Evolutionary conservation across 148 eudicot genomes (phyloP), one percentile per base, ranked within the genome.

Genomic region (Spergularia marina): DNA sequence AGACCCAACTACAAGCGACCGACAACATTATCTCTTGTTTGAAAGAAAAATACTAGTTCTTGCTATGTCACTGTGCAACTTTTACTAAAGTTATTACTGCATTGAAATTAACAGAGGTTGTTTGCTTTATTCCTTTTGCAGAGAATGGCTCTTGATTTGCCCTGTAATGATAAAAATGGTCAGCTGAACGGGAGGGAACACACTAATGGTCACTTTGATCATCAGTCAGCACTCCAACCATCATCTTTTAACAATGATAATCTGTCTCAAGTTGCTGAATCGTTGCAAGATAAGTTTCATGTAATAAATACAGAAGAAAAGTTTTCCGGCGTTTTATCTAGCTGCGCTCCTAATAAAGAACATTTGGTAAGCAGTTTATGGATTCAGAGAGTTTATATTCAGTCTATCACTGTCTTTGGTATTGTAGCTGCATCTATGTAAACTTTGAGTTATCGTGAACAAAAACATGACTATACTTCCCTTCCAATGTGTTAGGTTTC

Each of bases 131-230:
- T 5, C 58, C 56, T 39, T 74, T 59, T 72, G 67, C 78, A 85
- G 85, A 75, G 65, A 51, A 72, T 73, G 55, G 84, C 82, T 72
- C 70, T 58, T 36, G 73, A 78, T 72, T 72, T 59, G 41, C 47
- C 74, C 55, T 53, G 75, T 0, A 58, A 30, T 49, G 53, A 68
- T 6, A 79, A 69, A 36, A 80, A 83, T 71, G 71, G 71, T 63
- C 83, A 83, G 53, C 53, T 68, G 63, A 44, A 77, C 39, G 58
- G 62, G 47, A 62, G 64, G 78, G 74, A 64, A 61, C 78, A 80
- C 61, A n/a, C 21, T 30, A 51, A 68, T 78, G 67, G 59, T 20
- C 61, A 71, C 58, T 47, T 3, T 58, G 55, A 58, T 44, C 68
- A 67, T 72, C 53, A 30, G 41, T 71, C 71, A 53, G 47, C 47